Percentiles rank a stretch among this genome's conserved stretches.
Conservation (phyloP, 495 filamentous ascomycete genomes). For the Aspergillus carlsbadensis region DNA sequence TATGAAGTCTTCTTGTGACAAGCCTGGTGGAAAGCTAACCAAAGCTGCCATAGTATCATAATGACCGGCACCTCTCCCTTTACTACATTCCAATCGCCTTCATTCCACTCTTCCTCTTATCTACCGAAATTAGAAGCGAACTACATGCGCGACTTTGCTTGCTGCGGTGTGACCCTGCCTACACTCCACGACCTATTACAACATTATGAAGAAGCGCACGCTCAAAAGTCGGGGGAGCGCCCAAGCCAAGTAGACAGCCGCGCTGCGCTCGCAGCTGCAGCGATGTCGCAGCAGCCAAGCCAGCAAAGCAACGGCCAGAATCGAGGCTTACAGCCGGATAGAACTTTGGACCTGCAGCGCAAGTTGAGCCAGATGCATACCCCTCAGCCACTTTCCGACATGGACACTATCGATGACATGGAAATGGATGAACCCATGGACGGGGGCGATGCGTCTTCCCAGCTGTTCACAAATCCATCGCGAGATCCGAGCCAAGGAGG, state of each 20-base stretch:
- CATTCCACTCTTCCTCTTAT: conserved; percentile 96
- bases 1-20: neutral
- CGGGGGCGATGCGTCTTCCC: conserved; percentile 60
- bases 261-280: conserved; percentile 56
- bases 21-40: conserved; percentile 25
- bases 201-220: conserved; percentile 94
- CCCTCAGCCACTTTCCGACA: conserved; percentile 55
- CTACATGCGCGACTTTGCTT: conserved; percentile 94
- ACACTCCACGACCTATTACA: conserved; percentile 92
- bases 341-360: conserved; percentile 42
- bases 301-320: conserved; percentile 49
- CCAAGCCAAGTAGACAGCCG: conserved; percentile 55
- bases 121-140: conserved; percentile 95
- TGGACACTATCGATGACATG: conserved; percentile 92
- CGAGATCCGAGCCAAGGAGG: conserved; percentile 56
- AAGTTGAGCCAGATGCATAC: conserved; percentile 44
- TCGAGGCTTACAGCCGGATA: conserved; percentile 41
- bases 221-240: conserved; percentile 60
- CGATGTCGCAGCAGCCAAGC: conserved; percentile 54
- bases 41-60: conserved; percentile 65
- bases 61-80: conserved; percentile 97
- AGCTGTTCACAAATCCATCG: conserved; percentile 55
- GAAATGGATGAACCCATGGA: conserved; percentile 87
- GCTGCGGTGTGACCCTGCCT: conserved; percentile 82
- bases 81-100: conserved; percentile 78